A percentile compares a stretch with the other conserved stretches of the same genome.
Evolutionary conservation across 495 filamentous ascomycete species (phyloP).

Genomic region (Copromyces sp.): DNA sequence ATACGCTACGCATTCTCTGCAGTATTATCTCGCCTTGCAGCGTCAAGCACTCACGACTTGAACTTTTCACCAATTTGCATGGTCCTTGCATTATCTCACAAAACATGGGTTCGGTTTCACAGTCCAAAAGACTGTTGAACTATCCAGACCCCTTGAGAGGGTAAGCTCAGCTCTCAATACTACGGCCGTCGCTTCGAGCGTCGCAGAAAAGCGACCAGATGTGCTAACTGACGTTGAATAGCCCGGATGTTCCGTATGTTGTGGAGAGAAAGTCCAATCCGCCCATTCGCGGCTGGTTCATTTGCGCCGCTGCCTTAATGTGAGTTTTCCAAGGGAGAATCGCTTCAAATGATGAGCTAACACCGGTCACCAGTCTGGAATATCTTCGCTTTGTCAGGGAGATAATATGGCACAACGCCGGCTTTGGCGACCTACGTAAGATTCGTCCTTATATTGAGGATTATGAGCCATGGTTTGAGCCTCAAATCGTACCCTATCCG

Average conservation of each 20-base stretch:
- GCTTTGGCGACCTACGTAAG: constrained; percentile 50
- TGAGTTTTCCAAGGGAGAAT: constrained; percentile 1
- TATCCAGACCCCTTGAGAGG: constrained; percentile 13
- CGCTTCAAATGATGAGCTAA: background rate
- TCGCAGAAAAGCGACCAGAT: background rate
- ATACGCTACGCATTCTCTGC: background rate
- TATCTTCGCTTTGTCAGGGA: constrained; percentile 21
- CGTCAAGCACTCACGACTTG: background rate
- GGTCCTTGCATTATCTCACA: background rate
- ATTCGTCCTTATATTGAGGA: constrained; percentile 45
- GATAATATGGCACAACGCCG: constrained; percentile 55
- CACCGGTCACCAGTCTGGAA: constrained; percentile 18
- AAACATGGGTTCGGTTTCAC: constrained; percentile 6
- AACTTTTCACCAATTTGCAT: background rate
- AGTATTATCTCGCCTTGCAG: background rate
- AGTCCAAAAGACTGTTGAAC: constrained; percentile 8
- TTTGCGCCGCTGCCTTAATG: constrained; percentile 17
- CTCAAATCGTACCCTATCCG: constrained; percentile 56
- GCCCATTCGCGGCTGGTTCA: constrained; percentile 13
- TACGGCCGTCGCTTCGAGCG: background rate
- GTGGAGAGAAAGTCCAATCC: constrained; percentile 20
- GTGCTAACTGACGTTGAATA: constrained; percentile 4
- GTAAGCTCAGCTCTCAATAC: constrained; percentile 4
- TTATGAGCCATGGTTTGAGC: constrained; percentile 62
- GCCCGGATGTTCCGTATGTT: constrained; percentile 21